These are phyloP conservation scores for Stromatinia cepivora DNA, from an alignment of 2,329 filamentous ascomycete genomes.

Conservation along the genomic window DNA sequence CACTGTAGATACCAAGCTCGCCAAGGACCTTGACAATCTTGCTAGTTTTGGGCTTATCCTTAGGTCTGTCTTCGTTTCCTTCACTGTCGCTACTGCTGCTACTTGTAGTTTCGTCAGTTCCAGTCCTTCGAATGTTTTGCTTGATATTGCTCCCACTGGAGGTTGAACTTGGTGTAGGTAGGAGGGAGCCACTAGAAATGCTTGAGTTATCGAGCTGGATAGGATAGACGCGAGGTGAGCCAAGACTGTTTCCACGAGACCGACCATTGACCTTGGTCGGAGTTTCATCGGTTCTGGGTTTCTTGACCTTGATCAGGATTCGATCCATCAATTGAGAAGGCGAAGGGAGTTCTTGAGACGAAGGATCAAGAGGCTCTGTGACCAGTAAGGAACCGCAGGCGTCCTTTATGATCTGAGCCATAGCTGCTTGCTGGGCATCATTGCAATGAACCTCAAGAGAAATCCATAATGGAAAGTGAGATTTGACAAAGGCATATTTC, in stretches of 20 bases:
- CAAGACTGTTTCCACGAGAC: slow-evolving; percentile 68
- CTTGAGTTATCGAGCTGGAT: slow-evolving; percentile 57
- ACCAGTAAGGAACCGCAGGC: slow-evolving; percentile 81
- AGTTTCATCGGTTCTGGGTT: slow-evolving; percentile 51
- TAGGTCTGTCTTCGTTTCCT: slow-evolving; percentile 51
- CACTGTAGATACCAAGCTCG: slow-evolving; percentile 76
- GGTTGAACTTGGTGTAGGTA: slow-evolving; percentile 43
- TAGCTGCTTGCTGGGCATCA: slow-evolving; percentile 75
- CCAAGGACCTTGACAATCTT: slow-evolving; percentile 85
- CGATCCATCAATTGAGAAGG: slow-evolving; percentile 81
- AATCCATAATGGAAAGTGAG: slow-evolving; percentile 87
- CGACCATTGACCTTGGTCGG: slow-evolving; percentile 51
- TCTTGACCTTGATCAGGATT: slow-evolving; percentile 94
- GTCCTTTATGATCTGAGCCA: slow-evolving; percentile 87
- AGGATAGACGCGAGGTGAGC: slow-evolving; percentile 71
- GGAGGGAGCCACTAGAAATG: slow-evolving; percentile 53
- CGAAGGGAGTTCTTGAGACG: slow-evolving; percentile 70
- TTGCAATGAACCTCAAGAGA: slow-evolving; percentile 96
- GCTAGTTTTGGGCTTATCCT: slow-evolving; percentile 66
- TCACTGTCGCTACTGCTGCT: slow-evolving; percentile 78
- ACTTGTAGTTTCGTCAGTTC: slow-evolving; percentile 57
- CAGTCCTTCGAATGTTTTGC: slow-evolving; percentile 37
- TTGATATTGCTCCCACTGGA: slow-evolving; percentile 26
- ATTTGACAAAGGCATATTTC: slow-evolving; percentile 87
- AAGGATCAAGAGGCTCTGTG: slow-evolving; percentile 69